Base-by-base conservation (phyloP, 768 basidiomycete species). In the Dioszegia aurantiaca region DNA sequence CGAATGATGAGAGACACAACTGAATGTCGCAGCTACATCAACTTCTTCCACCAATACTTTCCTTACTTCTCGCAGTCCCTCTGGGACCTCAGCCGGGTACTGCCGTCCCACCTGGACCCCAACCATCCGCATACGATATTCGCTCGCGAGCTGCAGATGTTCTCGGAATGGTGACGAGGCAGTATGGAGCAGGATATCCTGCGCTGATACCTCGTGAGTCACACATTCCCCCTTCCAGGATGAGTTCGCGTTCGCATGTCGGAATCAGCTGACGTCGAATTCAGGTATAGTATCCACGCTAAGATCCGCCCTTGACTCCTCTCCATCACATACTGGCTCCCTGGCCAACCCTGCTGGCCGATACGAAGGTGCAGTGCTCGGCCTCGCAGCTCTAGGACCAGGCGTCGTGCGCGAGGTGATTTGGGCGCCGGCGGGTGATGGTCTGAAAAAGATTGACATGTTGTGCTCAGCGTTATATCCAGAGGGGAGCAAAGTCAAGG, bases 201-300 rank as follows among this genome's bases (percentile, higher is more conserved):
- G 71, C 70, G 17, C 62, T 78, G 2, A 41, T 75, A 31, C 77
- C 77, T 21, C 68, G 76, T 74, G 43, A 60, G 73, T 71, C 14
- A 10, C 9, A 27, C 21, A 31, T 21, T 33, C 31, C 5, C 4
- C n/a, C n/a, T n/a, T n/a, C n/a, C n/a, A n/a, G n/a, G n/a, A n/a
- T n/a, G n/a, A n/a, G n/a, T n/a, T n/a, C 16, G 16, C 24, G 16
- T 48, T 24, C 26, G 10, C 16, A 33, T 24, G 46, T 16, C 14
- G 14, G 4, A 21, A n/a, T 11, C 21, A 45, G 45, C 80, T 91
- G 62, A 93, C 14, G 85, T 87, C 0, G 6, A 33, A 6, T 86
- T 8, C 88, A 27, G 87, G 94, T 14, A 87, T 97, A 46, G 89
- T 92, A 81, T 95, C 95, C 74, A 95, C 94, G 0, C 84, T 98